phyloP scores from a whole-genome alignment of 331 rosid genomes.

The Malus hybrid region DNA sequence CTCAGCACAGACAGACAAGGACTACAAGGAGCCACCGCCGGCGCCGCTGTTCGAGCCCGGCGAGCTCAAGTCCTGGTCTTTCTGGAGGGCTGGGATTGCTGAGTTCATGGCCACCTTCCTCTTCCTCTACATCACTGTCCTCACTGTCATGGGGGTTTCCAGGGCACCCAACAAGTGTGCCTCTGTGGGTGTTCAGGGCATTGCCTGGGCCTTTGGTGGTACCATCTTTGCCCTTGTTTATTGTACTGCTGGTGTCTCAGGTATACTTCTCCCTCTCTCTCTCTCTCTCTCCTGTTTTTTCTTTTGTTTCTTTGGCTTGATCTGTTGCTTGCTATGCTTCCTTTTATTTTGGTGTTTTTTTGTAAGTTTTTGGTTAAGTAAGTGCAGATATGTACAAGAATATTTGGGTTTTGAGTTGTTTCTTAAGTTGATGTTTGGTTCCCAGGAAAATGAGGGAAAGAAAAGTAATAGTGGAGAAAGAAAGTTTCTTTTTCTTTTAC shows the following conservation, averaged over 20 bases:
- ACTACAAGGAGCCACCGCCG: conserved; percentile 39
- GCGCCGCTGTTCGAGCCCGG: conserved; percentile 40
- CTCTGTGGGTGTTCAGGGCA: conserved; percentile 35
- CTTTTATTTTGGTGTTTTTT: neutral
- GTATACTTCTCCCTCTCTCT: neutral
- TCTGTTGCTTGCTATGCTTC: neutral
- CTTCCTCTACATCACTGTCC: conserved; percentile 35
- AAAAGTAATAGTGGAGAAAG: neutral
- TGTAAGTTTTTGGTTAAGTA: neutral
- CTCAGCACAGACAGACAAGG: conserved; percentile 39
- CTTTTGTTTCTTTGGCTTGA: neutral
- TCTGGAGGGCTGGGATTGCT: conserved; percentile 42
- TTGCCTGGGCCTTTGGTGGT: conserved; percentile 48
- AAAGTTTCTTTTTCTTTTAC: neutral
- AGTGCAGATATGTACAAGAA: neutral
- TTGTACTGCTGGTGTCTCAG: conserved; percentile 39
- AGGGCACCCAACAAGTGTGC: conserved; percentile 24
- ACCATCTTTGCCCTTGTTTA: conserved; percentile 44
- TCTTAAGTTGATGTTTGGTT: neutral
- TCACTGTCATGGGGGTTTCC: conserved; percentile 32
- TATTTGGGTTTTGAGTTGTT: neutral
- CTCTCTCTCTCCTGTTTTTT: neutral
- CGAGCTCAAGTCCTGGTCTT: conserved; percentile 40
- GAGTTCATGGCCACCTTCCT: conserved; percentile 39
- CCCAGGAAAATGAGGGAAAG: neutral